Percentiles rank a stretch among this genome's conserved stretches.
These are phyloP conservation scores for Tagetes patula DNA, from an alignment of 129 eudicot species.

Conservation along the genomic window DNA sequence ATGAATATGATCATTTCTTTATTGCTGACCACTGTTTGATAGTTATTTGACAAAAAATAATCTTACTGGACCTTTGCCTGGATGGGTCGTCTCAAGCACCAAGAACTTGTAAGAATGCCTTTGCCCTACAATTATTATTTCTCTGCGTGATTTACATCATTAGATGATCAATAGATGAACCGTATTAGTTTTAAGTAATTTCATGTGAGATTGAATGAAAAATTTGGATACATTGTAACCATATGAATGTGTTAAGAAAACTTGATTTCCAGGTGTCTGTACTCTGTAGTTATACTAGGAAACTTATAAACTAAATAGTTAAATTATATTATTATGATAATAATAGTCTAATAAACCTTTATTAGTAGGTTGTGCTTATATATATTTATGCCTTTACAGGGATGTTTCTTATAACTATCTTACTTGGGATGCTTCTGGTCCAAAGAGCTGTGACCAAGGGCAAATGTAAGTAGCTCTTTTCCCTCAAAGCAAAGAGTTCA, in stretches of 20 bases:
- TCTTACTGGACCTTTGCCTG: constrained; percentile 62
- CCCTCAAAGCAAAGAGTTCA: neutral
- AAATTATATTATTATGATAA: too few species aligned
- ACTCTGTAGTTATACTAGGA: neutral
- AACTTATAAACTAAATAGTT: neutral
- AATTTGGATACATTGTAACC: neutral
- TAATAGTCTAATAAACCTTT: neutral
- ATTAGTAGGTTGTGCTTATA: neutral
- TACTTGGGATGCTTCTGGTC: constrained; percentile 41
- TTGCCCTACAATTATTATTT: neutral
- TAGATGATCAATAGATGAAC: neutral
- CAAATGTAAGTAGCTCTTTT: constrained; percentile 45
- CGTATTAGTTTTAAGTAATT: neutral
- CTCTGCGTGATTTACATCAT: constrained; percentile 24
- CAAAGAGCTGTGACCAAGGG: constrained; percentile 53
- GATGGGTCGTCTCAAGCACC: constrained; percentile 57
- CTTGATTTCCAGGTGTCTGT: neutral
- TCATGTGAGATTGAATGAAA: neutral
- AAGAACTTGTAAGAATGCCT: constrained; percentile 49
- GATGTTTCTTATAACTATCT: constrained; percentile 66
- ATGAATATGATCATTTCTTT: neutral
- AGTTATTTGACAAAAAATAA: constrained; percentile 69
- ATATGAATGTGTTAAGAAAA: neutral
- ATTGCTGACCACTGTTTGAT: constrained; percentile 19
- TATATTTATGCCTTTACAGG: constrained; percentile 37